Base-by-base conservation (phyloP, 768 basidiomycete genomes). In the Trametopsis cervina region DNA sequence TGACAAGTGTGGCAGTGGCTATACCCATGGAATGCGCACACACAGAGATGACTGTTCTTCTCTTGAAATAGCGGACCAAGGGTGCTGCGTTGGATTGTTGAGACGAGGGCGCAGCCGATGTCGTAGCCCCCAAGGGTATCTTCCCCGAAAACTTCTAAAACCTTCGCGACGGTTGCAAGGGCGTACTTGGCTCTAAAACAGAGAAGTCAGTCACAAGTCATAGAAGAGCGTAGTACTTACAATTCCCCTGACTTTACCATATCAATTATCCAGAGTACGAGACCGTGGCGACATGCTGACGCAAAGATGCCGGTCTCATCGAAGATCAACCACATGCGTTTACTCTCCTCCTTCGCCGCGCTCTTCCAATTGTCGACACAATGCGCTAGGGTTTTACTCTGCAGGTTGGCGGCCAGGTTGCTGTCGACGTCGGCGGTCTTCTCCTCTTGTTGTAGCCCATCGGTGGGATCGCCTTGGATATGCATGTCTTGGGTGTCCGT, bases 291-390 rank as follows among this genome's bases (percentile, higher is more conserved):
- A 33, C 58, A 59, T 6, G 47, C 52, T 15, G 52, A 44, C 0
- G 65, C 59, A 49, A 74, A 74, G 9, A 70, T 54, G 0, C 71
- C 69, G 0, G 66, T 62, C 57, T 71, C 66, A 0, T 64, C 50
- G 43, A 68, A 74, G 7, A 69, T 53, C 3, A 50, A 55, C 67
- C 63, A 69, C 60, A 64, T 66, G 18, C 51, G 57, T 50, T 66
- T 69, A 26, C 54, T 50, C 1, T 54, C 52, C 23, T 69, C 61
- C 0, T 54, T 49, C 0, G 56, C 50, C 1, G 57, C 59, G 0
- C 60, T 65, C 51, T 63, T 67, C 66, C 64, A 68, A 40, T 63
- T 63, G 17, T 64, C 49, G 1, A 60, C 58, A 49, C 65, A 67
- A 0, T 49, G 39, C 11, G 46, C 39, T 17, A 51, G n/a, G 20